Percentiles rank a stretch among this genome's conserved stretches.
Conservation (phyloP, 768 basidiomycete species). For the Phlegmacium glaucopus region DNA sequence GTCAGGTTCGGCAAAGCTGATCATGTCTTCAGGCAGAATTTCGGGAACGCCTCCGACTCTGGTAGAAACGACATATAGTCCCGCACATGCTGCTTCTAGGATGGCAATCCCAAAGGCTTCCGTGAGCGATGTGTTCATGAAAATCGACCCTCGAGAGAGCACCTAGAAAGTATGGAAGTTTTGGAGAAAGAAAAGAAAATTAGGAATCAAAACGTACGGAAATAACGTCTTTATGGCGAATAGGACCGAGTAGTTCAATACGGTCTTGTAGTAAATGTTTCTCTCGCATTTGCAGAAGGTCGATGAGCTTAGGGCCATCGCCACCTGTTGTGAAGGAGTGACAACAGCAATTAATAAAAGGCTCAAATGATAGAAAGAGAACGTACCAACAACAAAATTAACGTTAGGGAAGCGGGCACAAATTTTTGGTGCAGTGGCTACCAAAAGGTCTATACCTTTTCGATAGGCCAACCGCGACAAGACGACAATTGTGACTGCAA, state of each 20-base stretch:
- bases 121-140: slow-evolving; percentile 92
- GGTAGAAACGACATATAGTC: slow-evolving; percentile 91
- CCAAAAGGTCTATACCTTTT: slow-evolving; percentile 94
- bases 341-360: background rate
- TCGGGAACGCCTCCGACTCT: slow-evolving; percentile 95
- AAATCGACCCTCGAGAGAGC: slow-evolving; percentile 84
- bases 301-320: slow-evolving; percentile 92
- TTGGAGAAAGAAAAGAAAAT: background rate
- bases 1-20: slow-evolving; percentile 91
- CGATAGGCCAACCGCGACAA: slow-evolving; percentile 90
- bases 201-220: slow-evolving; percentile 43
- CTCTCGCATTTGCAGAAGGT: slow-evolving; percentile 94
- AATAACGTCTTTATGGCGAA: slow-evolving; percentile 80
- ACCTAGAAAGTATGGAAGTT: slow-evolving; percentile 44
- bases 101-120: slow-evolving; percentile 98
- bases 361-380: background rate
- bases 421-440: slow-evolving; percentile 88
- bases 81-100: slow-evolving; percentile 93
- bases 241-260: slow-evolving; percentile 83
- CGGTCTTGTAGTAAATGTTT: slow-evolving; percentile 86
- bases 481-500: slow-evolving; percentile 87
- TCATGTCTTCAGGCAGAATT: slow-evolving; percentile 91
- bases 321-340: slow-evolving; percentile 55
- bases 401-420: slow-evolving; percentile 85
- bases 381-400: slow-evolving; percentile 76